These are phyloP conservation scores for Lophiotrema nucula DNA, from an alignment of 495 filamentous ascomycete species.

Conservation along the genomic window DNA sequence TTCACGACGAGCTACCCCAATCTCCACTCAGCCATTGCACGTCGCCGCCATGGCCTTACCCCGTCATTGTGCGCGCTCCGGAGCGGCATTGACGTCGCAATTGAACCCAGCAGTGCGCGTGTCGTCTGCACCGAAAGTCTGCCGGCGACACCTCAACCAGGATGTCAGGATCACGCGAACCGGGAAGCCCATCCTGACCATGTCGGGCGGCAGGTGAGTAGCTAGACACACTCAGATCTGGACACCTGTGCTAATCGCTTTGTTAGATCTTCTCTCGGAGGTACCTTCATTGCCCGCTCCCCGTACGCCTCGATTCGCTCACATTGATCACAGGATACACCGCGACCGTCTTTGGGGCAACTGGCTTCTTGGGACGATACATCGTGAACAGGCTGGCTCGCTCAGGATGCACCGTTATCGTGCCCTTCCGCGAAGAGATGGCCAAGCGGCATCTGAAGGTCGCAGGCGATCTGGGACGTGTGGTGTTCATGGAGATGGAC, in stretches of 20 bases:
- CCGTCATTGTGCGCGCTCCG: conserved; percentile 31
- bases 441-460: conserved; percentile 94
- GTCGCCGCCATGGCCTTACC: conserved; percentile 28
- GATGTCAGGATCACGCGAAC: conserved; percentile 47
- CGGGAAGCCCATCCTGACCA: conserved; percentile 44
- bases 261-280: conserved; percentile 75
- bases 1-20: conserved; percentile 6
- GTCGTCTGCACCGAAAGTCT: conserved; percentile 15
- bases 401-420: conserved; percentile 86
- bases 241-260: not conserved
- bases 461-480: conserved; percentile 84
- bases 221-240: not conserved
- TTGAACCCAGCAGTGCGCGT: not conserved
- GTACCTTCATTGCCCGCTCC: conserved; percentile 48
- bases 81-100: conserved; percentile 26
- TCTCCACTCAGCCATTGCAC: conserved; percentile 28
- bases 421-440: conserved; percentile 98
- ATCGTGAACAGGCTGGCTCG: conserved; percentile 92
- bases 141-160: conserved; percentile 30
- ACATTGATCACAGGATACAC: conserved; percentile 66
- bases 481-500: conserved; percentile 92
- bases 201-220: conserved; percentile 43
- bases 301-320: conserved; percentile 26
- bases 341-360: conserved; percentile 96
- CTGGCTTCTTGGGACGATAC: conserved; percentile 92